Evolutionary conservation across 2,329 filamentous ascomycete species (phyloP).

Genomic region (Knoxdaviesia proteae): DNA sequence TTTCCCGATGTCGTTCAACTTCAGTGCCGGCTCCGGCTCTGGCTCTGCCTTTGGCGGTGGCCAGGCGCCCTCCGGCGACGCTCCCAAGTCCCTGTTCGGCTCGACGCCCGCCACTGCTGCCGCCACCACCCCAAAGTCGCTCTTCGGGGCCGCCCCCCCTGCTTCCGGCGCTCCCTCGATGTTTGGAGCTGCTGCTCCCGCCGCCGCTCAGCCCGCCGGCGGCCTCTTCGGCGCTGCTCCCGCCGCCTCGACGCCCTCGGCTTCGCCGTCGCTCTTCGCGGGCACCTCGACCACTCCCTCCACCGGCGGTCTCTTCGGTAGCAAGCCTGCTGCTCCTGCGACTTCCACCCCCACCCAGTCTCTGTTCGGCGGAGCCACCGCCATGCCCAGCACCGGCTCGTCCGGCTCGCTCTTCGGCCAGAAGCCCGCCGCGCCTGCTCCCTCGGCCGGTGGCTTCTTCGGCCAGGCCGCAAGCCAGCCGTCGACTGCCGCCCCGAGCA

Average conservation of each 20-base stretch:
- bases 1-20: conserved; percentile 18
- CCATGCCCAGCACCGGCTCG: conserved; percentile 1
- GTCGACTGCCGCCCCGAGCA: conserved; percentile 5
- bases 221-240: conserved; percentile 6
- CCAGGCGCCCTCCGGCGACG: conserved; percentile 6
- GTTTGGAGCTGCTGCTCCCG: conserved; percentile 1
- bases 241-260: conserved; percentile 5
- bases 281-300: conserved; percentile 6
- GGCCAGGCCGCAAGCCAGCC: not conserved
- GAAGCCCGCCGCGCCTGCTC: conserved; percentile 9
- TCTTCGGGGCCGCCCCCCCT: conserved; percentile 6
- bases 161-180: conserved; percentile 7
- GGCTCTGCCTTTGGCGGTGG: conserved; percentile 11
- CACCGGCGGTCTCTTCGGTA: conserved; percentile 16
- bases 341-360: conserved; percentile 9
- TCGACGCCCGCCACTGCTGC: conserved; percentile 1
- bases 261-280: conserved; percentile 4
- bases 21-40: conserved; percentile 16
- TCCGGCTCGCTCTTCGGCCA: conserved; percentile 1
- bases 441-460: conserved; percentile 8
- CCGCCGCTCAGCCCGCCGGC: not conserved
- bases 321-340: conserved; percentile 15
- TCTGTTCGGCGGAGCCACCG: conserved; percentile 4
- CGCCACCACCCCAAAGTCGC: not conserved
- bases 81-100: conserved; percentile 13